Evolutionary conservation across 148 eudicot genomes (phyloP).

Genomic region (Rhododendron henanense): DNA sequence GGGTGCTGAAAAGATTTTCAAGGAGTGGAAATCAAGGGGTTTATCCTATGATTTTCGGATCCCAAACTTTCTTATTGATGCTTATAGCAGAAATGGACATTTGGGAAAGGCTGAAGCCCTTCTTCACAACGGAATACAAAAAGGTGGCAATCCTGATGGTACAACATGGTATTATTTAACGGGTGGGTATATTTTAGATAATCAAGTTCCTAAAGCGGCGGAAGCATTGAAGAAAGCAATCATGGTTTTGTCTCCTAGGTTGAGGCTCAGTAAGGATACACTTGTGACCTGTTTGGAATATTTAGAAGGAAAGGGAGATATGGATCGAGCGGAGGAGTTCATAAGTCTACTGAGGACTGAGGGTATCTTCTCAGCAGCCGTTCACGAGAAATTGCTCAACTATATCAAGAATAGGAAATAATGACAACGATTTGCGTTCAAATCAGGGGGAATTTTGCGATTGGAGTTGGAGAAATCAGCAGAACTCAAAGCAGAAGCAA

Average conservation of each 20-base stretch:
- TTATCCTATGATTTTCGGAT: slow-evolving; percentile 28
- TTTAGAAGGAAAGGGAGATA: slow-evolving; percentile 20
- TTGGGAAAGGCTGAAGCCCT: slow-evolving; percentile 32
- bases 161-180: slow-evolving; percentile 29
- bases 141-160: slow-evolving; percentile 24
- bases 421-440: not conserved
- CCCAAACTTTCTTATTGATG: slow-evolving; percentile 19
- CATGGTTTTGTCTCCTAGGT: not conserved
- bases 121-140: slow-evolving; percentile 16
- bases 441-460: not conserved
- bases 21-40: slow-evolving; percentile 35
- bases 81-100: slow-evolving; percentile 24
- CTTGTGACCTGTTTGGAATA: slow-evolving; percentile 24
- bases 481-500: not conserved
- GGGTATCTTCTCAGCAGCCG: slow-evolving; percentile 14
- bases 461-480: not conserved
- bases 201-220: slow-evolving; percentile 29
- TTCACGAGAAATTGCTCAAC: slow-evolving; percentile 14
- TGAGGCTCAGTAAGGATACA: slow-evolving; percentile 6
- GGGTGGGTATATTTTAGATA: slow-evolving; percentile 19
- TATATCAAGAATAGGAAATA: not conserved
- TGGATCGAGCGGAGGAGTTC: slow-evolving; percentile 25
- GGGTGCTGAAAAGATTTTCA: slow-evolving; percentile 35
- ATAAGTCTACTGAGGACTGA: slow-evolving; percentile 7
- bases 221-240: slow-evolving; percentile 32